Conservation (phyloP, 352 stramenopile genomes). For the Aphanomyces astaci region DNA sequence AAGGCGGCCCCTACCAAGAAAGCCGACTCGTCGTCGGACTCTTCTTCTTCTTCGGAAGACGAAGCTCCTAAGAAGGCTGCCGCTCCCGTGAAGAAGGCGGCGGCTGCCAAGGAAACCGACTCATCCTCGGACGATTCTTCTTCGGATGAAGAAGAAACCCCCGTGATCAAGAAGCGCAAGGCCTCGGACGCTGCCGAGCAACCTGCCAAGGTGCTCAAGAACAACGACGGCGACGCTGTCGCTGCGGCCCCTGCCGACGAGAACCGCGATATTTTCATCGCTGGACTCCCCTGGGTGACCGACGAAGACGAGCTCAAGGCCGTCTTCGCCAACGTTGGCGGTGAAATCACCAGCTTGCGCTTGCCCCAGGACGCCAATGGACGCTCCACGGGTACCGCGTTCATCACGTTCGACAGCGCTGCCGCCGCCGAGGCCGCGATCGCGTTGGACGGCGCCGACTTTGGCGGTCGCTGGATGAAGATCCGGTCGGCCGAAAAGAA, state of each 20-base stretch:
- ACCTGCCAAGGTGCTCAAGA: slow-evolving; percentile 59
- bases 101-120: slow-evolving; percentile 28
- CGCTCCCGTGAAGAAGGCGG: slow-evolving; percentile 28
- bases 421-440: slow-evolving; percentile 77
- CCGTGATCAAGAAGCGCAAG: slow-evolving; percentile 76
- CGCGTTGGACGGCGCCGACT: slow-evolving; percentile 90
- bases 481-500: slow-evolving; percentile 85
- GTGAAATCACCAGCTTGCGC: slow-evolving; percentile 75
- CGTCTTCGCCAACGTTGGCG: slow-evolving; percentile 88
- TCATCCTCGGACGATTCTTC: slow-evolving; percentile 48
- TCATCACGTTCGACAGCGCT: slow-evolving; percentile 84
- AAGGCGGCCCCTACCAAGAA: slow-evolving; percentile 48
- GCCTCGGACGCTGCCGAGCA: slow-evolving; percentile 53
- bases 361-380: slow-evolving; percentile 85
- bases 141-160: slow-evolving; percentile 58
- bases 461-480: slow-evolving; percentile 93
- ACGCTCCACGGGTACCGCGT: slow-evolving; percentile 90
- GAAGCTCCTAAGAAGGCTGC: slow-evolving; percentile 38
- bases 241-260: slow-evolving; percentile 45
- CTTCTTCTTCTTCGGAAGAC: slow-evolving; percentile 51
- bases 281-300: slow-evolving; percentile 92
- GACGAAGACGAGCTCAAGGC: slow-evolving; percentile 91
- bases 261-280: slow-evolving; percentile 79
- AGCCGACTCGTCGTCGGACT: slow-evolving; percentile 36
- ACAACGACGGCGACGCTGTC: slow-evolving; percentile 55